These are phyloP conservation scores for Geosmithia putterillii DNA, from an alignment of 2,329 filamentous ascomycete species.

Conservation along the genomic window DNA sequence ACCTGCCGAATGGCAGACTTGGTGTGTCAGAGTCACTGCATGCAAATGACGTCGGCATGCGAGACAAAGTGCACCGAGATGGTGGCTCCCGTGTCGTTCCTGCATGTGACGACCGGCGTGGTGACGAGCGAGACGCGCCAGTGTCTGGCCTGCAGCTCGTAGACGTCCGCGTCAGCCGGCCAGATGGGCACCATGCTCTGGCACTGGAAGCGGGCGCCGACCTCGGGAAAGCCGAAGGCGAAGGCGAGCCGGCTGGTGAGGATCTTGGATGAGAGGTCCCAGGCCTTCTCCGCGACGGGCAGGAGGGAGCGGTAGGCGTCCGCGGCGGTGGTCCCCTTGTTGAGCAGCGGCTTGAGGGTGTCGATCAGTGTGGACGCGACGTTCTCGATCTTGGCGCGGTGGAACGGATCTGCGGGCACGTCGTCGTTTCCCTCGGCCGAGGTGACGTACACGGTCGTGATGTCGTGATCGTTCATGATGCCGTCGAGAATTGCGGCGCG, in stretches of 20 bases:
- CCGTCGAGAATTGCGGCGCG: slow-evolving; percentile 21
- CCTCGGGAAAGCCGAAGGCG: slow-evolving; percentile 37
- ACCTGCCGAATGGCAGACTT: background rate
- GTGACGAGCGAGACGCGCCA: slow-evolving; percentile 40
- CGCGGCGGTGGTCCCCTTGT: slow-evolving; percentile 9
- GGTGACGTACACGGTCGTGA: no score
- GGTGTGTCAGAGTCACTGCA: slow-evolving; percentile 19
- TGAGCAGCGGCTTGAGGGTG: slow-evolving; percentile 25
- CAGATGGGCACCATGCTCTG: slow-evolving; percentile 36
- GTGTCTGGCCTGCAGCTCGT: slow-evolving; percentile 34
- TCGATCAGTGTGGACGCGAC: slow-evolving; percentile 25
- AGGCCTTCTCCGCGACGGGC: slow-evolving; percentile 24
- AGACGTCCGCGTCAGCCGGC: slow-evolving; percentile 20
- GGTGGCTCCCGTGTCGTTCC: slow-evolving; percentile 34
- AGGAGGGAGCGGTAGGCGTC: slow-evolving; percentile 29
- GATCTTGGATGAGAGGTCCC: slow-evolving; percentile 33
- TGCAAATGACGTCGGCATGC: slow-evolving; percentile 34
- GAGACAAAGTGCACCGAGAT: slow-evolving; percentile 31
- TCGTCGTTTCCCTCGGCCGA: no score
- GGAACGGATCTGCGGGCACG: slow-evolving; percentile 13
- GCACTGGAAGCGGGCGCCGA: slow-evolving; percentile 32
- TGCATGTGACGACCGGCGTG: slow-evolving; percentile 40
- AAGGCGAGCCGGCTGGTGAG: slow-evolving; percentile 30
- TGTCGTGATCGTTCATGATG: slow-evolving; percentile 21
- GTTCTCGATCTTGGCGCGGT: slow-evolving; percentile 22